A percentile compares a stretch with the other conserved stretches of the same genome.
These are phyloP conservation scores for Coemansia sp. DNA, from an alignment of 192 early-diverging fungal genomes.

Conservation along the genomic window DNA sequence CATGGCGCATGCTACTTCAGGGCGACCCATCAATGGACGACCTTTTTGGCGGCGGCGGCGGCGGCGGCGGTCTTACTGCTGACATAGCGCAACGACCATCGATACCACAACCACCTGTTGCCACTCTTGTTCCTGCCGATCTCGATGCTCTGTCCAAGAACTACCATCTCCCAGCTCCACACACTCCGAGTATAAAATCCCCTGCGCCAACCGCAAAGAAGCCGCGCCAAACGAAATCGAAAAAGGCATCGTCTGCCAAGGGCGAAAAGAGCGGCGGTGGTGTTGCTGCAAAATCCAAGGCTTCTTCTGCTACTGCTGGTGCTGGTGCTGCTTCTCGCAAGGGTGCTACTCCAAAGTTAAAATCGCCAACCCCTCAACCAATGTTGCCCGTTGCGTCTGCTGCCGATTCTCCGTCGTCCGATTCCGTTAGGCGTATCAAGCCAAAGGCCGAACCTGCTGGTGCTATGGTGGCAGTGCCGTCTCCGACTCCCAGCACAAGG, in stretches of 20 bases:
- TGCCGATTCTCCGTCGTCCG: slow-evolving; percentile 23
- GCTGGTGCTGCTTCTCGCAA: slow-evolving; percentile 24
- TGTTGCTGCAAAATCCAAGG: slow-evolving; percentile 13
- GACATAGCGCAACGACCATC: neutral
- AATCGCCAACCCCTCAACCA: slow-evolving; percentile 44
- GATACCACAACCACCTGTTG: slow-evolving; percentile 2
- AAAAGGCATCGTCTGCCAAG: slow-evolving; percentile 30
- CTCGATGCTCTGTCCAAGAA: slow-evolving; percentile 28
- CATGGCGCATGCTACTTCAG: slow-evolving; percentile 40
- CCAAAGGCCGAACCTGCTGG: slow-evolving; percentile 31
- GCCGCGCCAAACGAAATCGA: slow-evolving; percentile 38
- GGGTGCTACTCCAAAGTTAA: slow-evolving; percentile 45
- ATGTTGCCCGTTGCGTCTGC: neutral
- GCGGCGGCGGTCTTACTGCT: neutral
- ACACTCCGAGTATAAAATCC: slow-evolving; percentile 14
- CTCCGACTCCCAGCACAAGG: slow-evolving; percentile 46
- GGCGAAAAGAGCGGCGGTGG: slow-evolving; percentile 3
- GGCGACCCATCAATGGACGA: slow-evolving; percentile 42
- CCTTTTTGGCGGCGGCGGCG: slow-evolving; percentile 10
- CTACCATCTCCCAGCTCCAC: slow-evolving; percentile 4
- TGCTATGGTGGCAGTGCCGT: slow-evolving; percentile 8
- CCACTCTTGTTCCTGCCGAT: slow-evolving; percentile 39
- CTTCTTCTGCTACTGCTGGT: slow-evolving; percentile 12
- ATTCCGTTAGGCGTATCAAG: slow-evolving; percentile 27
- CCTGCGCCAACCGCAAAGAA: slow-evolving; percentile 37